Base-by-base conservation (phyloP, 2,329 filamentous ascomycete genomes). In the Colletotrichum lini region DNA sequence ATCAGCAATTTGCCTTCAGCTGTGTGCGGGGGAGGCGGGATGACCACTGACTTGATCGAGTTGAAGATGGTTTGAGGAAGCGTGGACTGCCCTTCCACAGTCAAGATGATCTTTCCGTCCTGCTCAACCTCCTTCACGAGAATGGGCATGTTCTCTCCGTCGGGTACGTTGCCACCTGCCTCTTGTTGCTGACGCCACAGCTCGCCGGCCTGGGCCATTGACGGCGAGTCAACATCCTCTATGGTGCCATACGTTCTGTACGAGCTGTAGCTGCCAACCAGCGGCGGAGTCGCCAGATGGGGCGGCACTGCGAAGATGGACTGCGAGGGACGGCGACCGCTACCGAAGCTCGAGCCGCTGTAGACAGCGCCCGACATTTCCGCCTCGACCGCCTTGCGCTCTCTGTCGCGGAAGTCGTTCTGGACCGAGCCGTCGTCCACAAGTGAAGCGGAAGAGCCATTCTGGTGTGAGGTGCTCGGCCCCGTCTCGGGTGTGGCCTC, bases 41-140 rank as follows among this genome's bases (percentile, higher is more conserved):
- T 38, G 35, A 8, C 40, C 5, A 74, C 81, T 72, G 74, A 85
- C 83, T 98, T 98, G 79, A 96, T 96, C 3, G 94, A 97, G 82
- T 99, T 99, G 86, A 98, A 97, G 73, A 98, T 89, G 8, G 96
- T 98, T 83, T 98, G 96, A 0, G 95, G 95, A 18, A 98, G 86
- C 1, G 96, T 99, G n/a, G 94, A 97, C 83, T 97, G 95, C 49
- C 96, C 96, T 73, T 97, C 93, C 2, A 98, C 91, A 2, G 96
- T 89, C 75, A 96, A 89, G 67, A 98, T 90, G 58, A 96, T 89
- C 78, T 92, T 94, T 52, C 96, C 94, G 75, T 96, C 94, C 76
- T 96, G 93, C 79, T 97, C 93, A 15, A 98, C 89, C 80, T 95
- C 93, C 83, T 95, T 96, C 64, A 98, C 92, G n/a, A 98, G 84